These are phyloP conservation scores for Ogataea neopini DNA, from an alignment of 805 yeast genomes.

Conservation along the genomic window DNA sequence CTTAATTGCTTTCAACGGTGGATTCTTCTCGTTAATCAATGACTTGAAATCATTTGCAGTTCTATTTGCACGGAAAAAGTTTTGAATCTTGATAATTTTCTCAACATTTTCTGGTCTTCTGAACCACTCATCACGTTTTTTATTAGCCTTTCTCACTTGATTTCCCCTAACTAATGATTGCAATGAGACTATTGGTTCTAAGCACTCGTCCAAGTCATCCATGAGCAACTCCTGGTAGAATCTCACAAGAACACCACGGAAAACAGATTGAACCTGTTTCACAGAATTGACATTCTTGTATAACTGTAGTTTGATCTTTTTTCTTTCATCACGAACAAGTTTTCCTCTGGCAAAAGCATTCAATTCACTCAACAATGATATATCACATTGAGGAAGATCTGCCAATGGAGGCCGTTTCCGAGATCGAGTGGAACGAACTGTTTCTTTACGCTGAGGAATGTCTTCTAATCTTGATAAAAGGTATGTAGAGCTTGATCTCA, in stretches of 20 bases:
- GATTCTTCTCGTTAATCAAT: slow-evolving; percentile 67
- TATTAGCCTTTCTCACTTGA: slow-evolving; percentile 39
- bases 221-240: slow-evolving; percentile 53
- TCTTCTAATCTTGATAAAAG: not conserved
- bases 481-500: slow-evolving; percentile 26
- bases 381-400: not conserved
- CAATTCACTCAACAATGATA: slow-evolving; percentile 33
- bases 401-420: slow-evolving; percentile 2
- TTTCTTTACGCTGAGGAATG: not conserved
- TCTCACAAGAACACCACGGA: slow-evolving; percentile 65
- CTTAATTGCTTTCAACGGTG: slow-evolving; percentile 74
- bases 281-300: slow-evolving; percentile 32
- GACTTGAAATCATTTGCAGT: slow-evolving; percentile 74
- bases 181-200: slow-evolving; percentile 41
- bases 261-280: slow-evolving; percentile 51
- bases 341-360: slow-evolving; percentile 48
- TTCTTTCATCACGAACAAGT: slow-evolving; percentile 35
- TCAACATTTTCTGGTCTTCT: slow-evolving; percentile 45
- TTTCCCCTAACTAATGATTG: slow-evolving; percentile 60
- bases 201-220: slow-evolving; percentile 52
- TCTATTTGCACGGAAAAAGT: slow-evolving; percentile 63
- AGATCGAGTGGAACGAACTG: slow-evolving; percentile 1
- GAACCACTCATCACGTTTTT: slow-evolving; percentile 49
- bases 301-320: slow-evolving; percentile 19
- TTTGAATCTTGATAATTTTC: slow-evolving; percentile 73